Evolutionary conservation across 1,284 basidiomycete species (phyloP), one percentile per base, ranked within the genome.

Genomic region (Microstroma glucosiphilum): DNA sequence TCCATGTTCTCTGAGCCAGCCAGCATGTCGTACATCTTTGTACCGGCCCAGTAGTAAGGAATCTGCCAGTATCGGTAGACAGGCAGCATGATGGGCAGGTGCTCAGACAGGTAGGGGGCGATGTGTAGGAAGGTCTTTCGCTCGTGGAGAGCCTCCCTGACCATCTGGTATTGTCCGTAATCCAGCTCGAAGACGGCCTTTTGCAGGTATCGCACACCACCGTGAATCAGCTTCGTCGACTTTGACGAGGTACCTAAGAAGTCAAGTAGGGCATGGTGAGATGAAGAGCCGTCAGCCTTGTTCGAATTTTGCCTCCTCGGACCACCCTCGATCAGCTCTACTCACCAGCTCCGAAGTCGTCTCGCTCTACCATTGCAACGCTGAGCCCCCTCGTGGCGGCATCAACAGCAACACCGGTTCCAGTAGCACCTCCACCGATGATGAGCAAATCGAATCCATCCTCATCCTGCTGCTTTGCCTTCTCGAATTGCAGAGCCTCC

Each of bases 1-100:
- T 94, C 91, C 91, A 97, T 96, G 81, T 97, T 97, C 80, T 96
- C 90, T 76, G 89, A 89, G 0, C 94, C 94, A 15, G 94, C 94
- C 40, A 98, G 84, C 30, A 96, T 55, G 80, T 98, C 94, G 82
- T 98, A 98, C 84, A 96, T 84, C 83, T 97, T 97, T 83, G 91
- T 94, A 17, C 94, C 94, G 1, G 87, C 88, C 83, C 87, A 94
- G 81, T 93, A 97, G 81, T 97, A 97, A 0, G 94, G 94, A 4
- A 97, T 85, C 21, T 21, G 77, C 86, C 58, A 54, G 17, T 66
- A 89, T 86, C 89, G 89, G 84, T 93, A 93, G 58, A 92, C 85
- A 3, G 91, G 91, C 21, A 93, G 82, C 91, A 93, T 92, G 80
- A 94, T 94, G 4, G 94, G 94, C 40, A 97, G 84, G 86, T 93